Evolutionary conservation across 176 grass and related monocot genomes (phyloP).

Genomic region (Musa troglodytarum): DNA sequence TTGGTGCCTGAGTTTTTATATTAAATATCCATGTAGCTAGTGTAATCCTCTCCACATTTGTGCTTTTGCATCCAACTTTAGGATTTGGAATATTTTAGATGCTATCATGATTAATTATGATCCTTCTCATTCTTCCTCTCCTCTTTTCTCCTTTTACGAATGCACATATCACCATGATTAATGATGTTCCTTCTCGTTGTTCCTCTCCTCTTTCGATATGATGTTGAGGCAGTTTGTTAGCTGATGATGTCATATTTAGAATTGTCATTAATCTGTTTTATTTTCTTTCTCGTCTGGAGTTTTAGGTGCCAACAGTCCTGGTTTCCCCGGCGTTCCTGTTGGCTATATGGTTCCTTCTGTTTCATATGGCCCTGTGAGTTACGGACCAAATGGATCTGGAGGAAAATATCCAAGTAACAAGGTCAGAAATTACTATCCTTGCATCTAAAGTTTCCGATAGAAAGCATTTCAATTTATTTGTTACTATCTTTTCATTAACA

Average conservation of each 20-base stretch:
- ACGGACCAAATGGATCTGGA: constrained; percentile 76
- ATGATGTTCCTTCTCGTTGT: background rate
- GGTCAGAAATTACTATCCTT: constrained; percentile 27
- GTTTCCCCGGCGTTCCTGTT: constrained; percentile 58
- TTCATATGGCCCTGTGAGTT: constrained; percentile 51
- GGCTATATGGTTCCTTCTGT: constrained; percentile 78
- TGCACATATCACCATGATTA: background rate
- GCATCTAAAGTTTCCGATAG: background rate
- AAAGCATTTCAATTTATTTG: background rate
- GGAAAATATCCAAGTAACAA: constrained; percentile 82
- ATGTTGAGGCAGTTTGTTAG: no score
- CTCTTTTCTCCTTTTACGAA: no score
- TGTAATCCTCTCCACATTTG: background rate
- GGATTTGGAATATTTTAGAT: no score
- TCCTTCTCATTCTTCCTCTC: constrained; percentile 1
- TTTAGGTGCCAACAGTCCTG: constrained; percentile 47
- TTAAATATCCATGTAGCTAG: no score
- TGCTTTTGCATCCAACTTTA: background rate
- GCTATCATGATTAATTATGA: background rate
- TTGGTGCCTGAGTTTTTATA: no score
- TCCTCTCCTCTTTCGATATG: background rate
- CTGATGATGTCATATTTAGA: no score
- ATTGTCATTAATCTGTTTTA: background rate
- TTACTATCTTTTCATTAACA: background rate
- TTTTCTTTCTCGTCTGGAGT: constrained; percentile 6